A percentile compares a stretch with the other conserved stretches of the same genome.
Conservation (phyloP, 1,139 yeast species). For the Pichia sp. region DNA sequence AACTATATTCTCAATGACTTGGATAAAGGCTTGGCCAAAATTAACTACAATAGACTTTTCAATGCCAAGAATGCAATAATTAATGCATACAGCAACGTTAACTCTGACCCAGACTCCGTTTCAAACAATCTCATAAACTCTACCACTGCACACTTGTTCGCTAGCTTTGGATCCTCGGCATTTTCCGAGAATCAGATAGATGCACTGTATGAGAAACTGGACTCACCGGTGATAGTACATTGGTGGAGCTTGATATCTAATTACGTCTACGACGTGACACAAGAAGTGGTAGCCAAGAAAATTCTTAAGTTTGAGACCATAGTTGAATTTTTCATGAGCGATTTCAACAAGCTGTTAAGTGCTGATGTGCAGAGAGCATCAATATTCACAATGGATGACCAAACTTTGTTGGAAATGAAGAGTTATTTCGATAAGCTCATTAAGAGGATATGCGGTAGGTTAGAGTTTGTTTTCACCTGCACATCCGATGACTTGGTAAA, state of each 20-base stretch:
- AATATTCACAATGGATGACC: slow-evolving; percentile 1
- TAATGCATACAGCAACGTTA: slow-evolving; percentile 15
- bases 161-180: too few species aligned
- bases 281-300: slow-evolving; percentile 22
- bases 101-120: too few species aligned
- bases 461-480: slow-evolving; percentile 32
- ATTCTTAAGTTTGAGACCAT: slow-evolving; percentile 30
- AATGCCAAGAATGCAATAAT: slow-evolving; percentile 28
- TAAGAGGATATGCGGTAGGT: slow-evolving; percentile 28
- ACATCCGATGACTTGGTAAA: slow-evolving; percentile 26
- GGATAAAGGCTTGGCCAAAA: slow-evolving; percentile 31
- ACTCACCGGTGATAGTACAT: slow-evolving; percentile 25
- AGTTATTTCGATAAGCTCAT: slow-evolving; percentile 31
- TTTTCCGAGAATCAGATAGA: slow-evolving; percentile 11
- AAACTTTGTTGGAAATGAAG: slow-evolving; percentile 25
- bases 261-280: slow-evolving; percentile 23
- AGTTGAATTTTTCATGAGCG: slow-evolving; percentile 25
- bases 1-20: slow-evolving; percentile 33
- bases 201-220: slow-evolving; percentile 14
- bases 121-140: too few species aligned
- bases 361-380: slow-evolving; percentile 5
- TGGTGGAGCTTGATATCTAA: slow-evolving; percentile 22
- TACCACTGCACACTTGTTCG: too few species aligned
- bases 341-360: slow-evolving; percentile 14
- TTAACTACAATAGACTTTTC: slow-evolving; percentile 27